Conservation (phyloP, 345 rosid species). For the Dipteronia sinensis region DNA sequence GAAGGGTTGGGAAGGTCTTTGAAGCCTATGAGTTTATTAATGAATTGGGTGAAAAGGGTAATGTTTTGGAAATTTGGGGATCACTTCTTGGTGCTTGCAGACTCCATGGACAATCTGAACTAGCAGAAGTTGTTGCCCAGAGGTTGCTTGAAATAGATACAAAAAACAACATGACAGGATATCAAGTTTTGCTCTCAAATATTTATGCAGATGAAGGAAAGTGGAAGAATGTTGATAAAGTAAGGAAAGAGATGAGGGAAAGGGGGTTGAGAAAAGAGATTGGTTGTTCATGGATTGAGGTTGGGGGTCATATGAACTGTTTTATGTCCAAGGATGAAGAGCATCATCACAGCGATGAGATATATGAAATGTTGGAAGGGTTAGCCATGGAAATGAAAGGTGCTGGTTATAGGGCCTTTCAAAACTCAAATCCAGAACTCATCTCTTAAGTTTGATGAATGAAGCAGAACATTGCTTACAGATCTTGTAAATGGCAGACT, state of each 20-base stretch:
- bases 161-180: constrained; percentile 50
- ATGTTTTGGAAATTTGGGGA: constrained; percentile 77
- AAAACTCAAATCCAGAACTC: neutral
- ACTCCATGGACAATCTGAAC: constrained; percentile 59
- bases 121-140: constrained; percentile 62
- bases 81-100: constrained; percentile 84
- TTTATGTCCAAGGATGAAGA: constrained; percentile 71
- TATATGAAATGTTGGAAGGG: constrained; percentile 55
- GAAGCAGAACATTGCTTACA: neutral
- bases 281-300: constrained; percentile 76
- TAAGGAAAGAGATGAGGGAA: constrained; percentile 76
- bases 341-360: constrained; percentile 52
- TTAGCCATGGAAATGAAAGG: constrained; percentile 58
- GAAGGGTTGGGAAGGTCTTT: constrained; percentile 73
- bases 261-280: constrained; percentile 72
- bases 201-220: constrained; percentile 78
- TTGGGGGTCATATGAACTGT: constrained; percentile 52
- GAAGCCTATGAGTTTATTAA: constrained; percentile 82
- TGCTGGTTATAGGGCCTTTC: constrained; percentile 21
- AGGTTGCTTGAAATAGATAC: constrained; percentile 53
- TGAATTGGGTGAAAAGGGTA: constrained; percentile 68
- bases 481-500: neutral
- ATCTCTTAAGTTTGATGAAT: constrained; percentile 7
- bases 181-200: constrained; percentile 85
- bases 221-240: constrained; percentile 65